These are phyloP conservation scores for Candida chilensis DNA, from an alignment of 805 yeast genomes.

Conservation along the genomic window DNA sequence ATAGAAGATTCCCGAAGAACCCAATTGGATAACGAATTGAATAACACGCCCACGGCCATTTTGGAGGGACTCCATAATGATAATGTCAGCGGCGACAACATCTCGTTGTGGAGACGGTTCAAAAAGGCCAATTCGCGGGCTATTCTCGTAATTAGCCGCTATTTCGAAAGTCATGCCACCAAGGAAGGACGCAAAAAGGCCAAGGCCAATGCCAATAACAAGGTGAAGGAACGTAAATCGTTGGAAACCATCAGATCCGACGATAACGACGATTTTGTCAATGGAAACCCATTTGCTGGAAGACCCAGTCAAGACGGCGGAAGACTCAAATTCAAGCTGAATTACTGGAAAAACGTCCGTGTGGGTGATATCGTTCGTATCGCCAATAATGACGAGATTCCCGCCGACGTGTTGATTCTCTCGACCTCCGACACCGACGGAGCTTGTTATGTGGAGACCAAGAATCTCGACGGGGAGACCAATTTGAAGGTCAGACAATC, in stretches of 20 bases:
- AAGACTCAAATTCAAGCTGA: constrained; percentile 25
- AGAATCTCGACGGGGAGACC: constrained; percentile 76
- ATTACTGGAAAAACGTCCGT: constrained; percentile 55
- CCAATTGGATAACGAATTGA: constrained; percentile 55
- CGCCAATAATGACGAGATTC: constrained; percentile 68
- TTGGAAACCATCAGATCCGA: constrained; percentile 24
- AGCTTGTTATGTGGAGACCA: constrained; percentile 70
- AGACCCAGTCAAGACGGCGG: constrained; percentile 29
- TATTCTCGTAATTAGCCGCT: not conserved
- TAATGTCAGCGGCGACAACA: constrained; percentile 44
- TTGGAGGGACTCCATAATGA: constrained; percentile 45
- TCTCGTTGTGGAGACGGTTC: constrained; percentile 59
- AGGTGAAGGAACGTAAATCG: constrained; percentile 19
- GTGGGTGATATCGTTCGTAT: constrained; percentile 72
- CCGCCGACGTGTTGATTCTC: constrained; percentile 62
- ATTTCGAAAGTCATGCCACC: constrained; percentile 12
- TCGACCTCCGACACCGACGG: constrained; percentile 64
- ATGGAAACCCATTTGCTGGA: constrained; percentile 5
- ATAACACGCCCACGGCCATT: constrained; percentile 54
- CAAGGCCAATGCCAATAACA: constrained; percentile 10
- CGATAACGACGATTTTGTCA: constrained; percentile 11
- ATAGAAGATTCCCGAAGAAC: constrained; percentile 69
- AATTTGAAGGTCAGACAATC: constrained; percentile 73
- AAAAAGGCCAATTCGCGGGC: constrained; percentile 32
- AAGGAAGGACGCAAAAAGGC: constrained; percentile 19